Evolutionary conservation across 192 early-diverging fungal species (phyloP), one percentile per base, ranked within the genome.

Genomic region (Coemansia sp.): DNA sequence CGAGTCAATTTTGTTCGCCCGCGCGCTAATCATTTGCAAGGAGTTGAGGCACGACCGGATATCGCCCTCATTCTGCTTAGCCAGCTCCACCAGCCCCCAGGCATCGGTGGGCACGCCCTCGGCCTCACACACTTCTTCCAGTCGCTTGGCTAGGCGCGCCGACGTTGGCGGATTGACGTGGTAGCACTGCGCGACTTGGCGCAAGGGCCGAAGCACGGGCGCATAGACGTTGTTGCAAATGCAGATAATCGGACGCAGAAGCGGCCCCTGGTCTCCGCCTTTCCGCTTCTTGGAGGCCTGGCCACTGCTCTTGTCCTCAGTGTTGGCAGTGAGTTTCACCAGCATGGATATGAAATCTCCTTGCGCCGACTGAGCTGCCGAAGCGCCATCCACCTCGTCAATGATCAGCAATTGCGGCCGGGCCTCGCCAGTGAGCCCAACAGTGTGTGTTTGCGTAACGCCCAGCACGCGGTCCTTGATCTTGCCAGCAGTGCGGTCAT

Each of bases 221-320:
- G 93, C 91, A 79, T 93, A 99, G 58, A 84, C 89, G 76, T 97
- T 95, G 75, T 99, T 99, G 86, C 97, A 99, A 62, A 99, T 96
- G 73, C 95, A 99, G 37, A 99, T 97, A 55, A 99, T 95, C 47
- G 97, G 97, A 5, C 95, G 84, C 55, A 92, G 76, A 20, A 96
- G 81, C 6, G 87, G 87, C 5, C 66, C 66, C 39, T 35, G 62
- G 18, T 67, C 65, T 12, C 59, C 59, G 8, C 53, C 23, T 61
- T 58, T 33, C 39, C 66, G 52, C 65, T 64, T 61, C 20, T 25
- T 38, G 11, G 31, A 31, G 12, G 9, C 8, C 26, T 11, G 52
- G 16, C 28, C 26, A 14, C 11, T 8, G 13, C 31, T 14, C 52
- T 58, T 38, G 16, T 28, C 50, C 34, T 39, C 69, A 48, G 58